phyloP scores from a whole-genome alignment of 1,284 basidiomycete species.

The Ganoderma multipileum region DNA sequence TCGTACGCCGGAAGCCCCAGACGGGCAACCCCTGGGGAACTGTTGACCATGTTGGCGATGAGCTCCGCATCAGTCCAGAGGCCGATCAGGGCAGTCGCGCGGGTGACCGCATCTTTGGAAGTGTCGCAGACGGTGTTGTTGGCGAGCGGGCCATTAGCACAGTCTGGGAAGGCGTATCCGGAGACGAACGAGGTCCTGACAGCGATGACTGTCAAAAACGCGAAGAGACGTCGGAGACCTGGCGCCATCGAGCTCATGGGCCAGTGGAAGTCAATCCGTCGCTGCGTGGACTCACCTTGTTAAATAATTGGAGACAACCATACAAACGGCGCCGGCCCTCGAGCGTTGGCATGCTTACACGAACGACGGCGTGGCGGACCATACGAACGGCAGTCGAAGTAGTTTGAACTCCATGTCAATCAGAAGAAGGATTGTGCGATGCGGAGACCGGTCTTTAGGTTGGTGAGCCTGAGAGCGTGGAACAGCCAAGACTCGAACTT shows the following conservation, averaged over 20 bases:
- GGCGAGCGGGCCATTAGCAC: constrained; percentile 50
- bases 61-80: constrained; percentile 58
- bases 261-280: background rate
- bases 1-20: constrained; percentile 42
- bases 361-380: no score
- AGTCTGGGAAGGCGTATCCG: constrained; percentile 51
- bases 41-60: constrained; percentile 55
- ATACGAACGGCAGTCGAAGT: no score
- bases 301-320: no score
- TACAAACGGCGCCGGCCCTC: no score
- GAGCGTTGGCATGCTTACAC: background rate
- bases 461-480: no score
- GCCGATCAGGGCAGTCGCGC: constrained; percentile 54
- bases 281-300: background rate
- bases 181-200: constrained; percentile 11
- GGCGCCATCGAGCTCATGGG: constrained; percentile 23
- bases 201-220: constrained; percentile 18
- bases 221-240: constrained; percentile 20
- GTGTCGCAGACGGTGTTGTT: constrained; percentile 57
- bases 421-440: no score
- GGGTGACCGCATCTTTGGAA: constrained; percentile 48
- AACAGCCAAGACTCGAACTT: no score
- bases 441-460: no score
- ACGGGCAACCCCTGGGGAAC: constrained; percentile 56
- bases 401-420: no score